These are phyloP conservation scores for Paecilomyces variotii DNA, from an alignment of 2,329 filamentous ascomycete species.

Conservation along the genomic window DNA sequence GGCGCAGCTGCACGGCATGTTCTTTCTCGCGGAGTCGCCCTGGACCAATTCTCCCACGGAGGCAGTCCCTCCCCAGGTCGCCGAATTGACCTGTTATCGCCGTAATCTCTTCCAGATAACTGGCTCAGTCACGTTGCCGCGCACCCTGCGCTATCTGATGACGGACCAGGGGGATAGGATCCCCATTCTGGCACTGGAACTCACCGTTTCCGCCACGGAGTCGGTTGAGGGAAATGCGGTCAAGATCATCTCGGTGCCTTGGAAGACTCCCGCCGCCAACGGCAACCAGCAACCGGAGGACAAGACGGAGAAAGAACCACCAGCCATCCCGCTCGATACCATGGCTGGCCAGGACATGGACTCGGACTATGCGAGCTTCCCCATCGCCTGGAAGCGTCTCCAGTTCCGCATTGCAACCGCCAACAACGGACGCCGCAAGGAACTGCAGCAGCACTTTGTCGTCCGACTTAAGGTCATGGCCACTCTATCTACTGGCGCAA, in stretches of 20 bases:
- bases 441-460: conserved; percentile 93
- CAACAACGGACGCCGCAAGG: conserved; percentile 90
- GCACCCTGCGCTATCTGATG: conserved; percentile 69
- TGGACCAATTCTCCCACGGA: conserved; percentile 50
- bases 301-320: conserved; percentile 76
- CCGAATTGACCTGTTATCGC: conserved; percentile 88
- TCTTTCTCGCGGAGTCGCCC: conserved; percentile 59
- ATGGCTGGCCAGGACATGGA: conserved; percentile 61
- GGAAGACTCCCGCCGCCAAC: conserved; percentile 88
- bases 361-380: conserved; percentile 80
- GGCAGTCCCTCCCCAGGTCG: conserved; percentile 47
- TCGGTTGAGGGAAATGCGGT: conserved; percentile 89
- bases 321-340: conserved; percentile 65
- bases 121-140: conserved; percentile 73
- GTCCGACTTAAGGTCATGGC: conserved; percentile 79
- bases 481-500: conserved; percentile 74
- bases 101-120: conserved; percentile 95
- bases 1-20: conserved; percentile 61
- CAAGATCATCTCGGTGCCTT: conserved; percentile 91
- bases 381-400: conserved; percentile 86
- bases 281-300: conserved; percentile 53
- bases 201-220: conserved; percentile 85
- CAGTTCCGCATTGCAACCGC: conserved; percentile 94
- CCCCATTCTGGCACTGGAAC: conserved; percentile 72
- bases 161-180: conserved; percentile 78